phyloP scores from a whole-genome alignment of 345 rosid species.

The Psidium guajava region DNA sequence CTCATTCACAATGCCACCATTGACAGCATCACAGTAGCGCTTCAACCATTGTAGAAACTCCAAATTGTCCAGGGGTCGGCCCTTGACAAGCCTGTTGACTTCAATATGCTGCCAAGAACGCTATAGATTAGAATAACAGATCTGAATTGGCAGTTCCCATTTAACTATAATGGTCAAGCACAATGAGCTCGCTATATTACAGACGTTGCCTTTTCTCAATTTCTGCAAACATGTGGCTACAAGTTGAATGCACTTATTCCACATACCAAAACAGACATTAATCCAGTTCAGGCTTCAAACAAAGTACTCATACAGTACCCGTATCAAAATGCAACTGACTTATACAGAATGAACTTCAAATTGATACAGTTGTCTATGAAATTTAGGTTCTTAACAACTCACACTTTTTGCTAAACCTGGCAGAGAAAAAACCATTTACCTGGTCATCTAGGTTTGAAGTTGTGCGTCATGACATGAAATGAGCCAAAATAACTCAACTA shows the following conservation, averaged over 20 bases:
- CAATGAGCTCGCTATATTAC: background rate
- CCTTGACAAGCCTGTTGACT: constrained; percentile 88
- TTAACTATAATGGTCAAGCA: background rate
- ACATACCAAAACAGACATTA: background rate
- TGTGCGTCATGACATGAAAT: background rate
- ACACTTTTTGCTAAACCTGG: background rate
- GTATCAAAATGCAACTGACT: background rate
- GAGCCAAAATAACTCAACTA: background rate
- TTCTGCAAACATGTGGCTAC: background rate
- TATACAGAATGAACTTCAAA: background rate
- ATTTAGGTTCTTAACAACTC: background rate
- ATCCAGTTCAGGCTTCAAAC: background rate
- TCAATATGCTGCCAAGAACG: constrained; percentile 57
- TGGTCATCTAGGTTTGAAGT: background rate
- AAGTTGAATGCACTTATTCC: background rate
- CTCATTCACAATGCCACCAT: constrained; percentile 98
- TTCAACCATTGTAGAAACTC: constrained; percentile 97
- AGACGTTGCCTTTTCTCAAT: background rate
- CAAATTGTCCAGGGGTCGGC: constrained; percentile 91
- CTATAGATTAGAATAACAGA: background rate
- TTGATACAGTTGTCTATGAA: background rate
- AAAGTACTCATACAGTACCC: background rate
- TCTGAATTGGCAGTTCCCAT: background rate
- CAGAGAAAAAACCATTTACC: background rate
- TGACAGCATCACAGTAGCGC: constrained; percentile 88